These are phyloP conservation scores for Nematodospora valgi DNA, from an alignment of 805 yeast species.

Conservation along the genomic window DNA sequence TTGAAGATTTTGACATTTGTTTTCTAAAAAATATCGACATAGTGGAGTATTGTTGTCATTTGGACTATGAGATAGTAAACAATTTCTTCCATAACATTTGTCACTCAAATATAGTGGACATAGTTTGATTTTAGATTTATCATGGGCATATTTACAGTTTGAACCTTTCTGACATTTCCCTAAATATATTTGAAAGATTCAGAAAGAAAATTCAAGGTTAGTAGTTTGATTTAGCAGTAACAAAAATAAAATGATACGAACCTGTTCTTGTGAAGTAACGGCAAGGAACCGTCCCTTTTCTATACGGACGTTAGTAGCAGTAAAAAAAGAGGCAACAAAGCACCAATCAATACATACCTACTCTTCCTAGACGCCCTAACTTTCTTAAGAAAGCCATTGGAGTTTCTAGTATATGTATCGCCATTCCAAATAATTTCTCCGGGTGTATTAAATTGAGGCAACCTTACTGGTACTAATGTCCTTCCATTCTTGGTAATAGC, in stretches of 20 bases:
- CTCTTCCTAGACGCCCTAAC: conserved; percentile 1
- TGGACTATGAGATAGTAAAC: conserved; percentile 56
- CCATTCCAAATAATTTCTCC: conserved; percentile 29
- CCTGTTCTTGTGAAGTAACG: conserved; percentile 40
- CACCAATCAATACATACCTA: conserved; percentile 1
- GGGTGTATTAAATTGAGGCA: conserved; percentile 15
- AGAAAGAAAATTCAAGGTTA: conserved; percentile 13
- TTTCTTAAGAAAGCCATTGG: conserved; percentile 25
- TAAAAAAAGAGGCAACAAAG: neutral
- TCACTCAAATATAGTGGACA: conserved; percentile 51
- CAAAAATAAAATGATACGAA: conserved; percentile 15
- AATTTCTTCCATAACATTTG: conserved; percentile 45
- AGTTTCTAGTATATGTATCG: conserved; percentile 19
- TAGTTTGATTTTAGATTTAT: conserved; percentile 46
- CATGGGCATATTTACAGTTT: conserved; percentile 54
- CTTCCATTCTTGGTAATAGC: conserved; percentile 41
- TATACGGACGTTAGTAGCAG: conserved; percentile 8
- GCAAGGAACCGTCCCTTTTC: conserved; percentile 15
- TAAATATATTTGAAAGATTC: conserved; percentile 21
- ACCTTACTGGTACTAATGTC: conserved; percentile 36
- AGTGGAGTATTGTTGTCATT: conserved; percentile 54
- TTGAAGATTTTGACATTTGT: conserved; percentile 36
- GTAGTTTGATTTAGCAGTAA: conserved; percentile 1
- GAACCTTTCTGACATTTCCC: conserved; percentile 54
- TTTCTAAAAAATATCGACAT: conserved; percentile 26